Conservation (phyloP, 2,329 filamentous ascomycete genomes). For the Botrytis cinerea region DNA sequence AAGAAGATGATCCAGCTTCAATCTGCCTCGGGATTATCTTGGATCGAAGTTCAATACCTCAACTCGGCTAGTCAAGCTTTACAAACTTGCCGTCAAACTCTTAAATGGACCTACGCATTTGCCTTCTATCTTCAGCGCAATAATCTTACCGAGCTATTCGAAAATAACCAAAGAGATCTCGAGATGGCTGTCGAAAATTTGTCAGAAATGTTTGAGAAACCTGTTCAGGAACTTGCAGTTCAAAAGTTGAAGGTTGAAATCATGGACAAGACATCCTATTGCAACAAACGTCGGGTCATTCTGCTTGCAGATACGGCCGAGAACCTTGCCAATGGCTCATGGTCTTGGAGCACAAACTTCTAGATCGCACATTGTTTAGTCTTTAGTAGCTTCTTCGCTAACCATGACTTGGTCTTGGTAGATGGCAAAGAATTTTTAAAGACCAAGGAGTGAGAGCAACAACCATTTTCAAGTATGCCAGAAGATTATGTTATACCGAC, state of each 20-base stretch:
- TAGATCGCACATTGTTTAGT: constrained; percentile 7
- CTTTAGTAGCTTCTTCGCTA: not conserved
- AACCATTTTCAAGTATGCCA: not conserved
- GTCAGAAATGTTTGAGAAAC: constrained; percentile 99
- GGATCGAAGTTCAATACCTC: constrained; percentile 98
- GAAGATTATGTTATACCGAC: constrained; percentile 7
- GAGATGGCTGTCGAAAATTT: constrained; percentile 96
- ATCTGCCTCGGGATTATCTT: constrained; percentile 91
- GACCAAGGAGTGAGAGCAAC: not conserved
- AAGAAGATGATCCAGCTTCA: constrained; percentile 99
- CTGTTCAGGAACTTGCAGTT: constrained; percentile 78
- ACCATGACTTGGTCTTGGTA: not conserved
- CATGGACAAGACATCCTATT: constrained; percentile 97
- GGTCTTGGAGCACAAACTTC: constrained; percentile 31
- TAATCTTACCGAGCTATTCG: constrained; percentile 95
- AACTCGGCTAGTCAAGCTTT: constrained; percentile 90
- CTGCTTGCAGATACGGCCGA: constrained; percentile 90
- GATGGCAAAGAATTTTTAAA: not conserved
- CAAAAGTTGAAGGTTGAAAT: constrained; percentile 97
- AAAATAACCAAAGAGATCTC: constrained; percentile 97
- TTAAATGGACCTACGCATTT: constrained; percentile 99
- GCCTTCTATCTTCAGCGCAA: constrained; percentile 96
- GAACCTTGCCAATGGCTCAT: constrained; percentile 82
- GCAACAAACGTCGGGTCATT: constrained; percentile 88
- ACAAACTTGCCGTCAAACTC: constrained; percentile 94